phyloP scores from a whole-genome alignment of 1,139 yeast genomes.

The Pichia sp. region DNA sequence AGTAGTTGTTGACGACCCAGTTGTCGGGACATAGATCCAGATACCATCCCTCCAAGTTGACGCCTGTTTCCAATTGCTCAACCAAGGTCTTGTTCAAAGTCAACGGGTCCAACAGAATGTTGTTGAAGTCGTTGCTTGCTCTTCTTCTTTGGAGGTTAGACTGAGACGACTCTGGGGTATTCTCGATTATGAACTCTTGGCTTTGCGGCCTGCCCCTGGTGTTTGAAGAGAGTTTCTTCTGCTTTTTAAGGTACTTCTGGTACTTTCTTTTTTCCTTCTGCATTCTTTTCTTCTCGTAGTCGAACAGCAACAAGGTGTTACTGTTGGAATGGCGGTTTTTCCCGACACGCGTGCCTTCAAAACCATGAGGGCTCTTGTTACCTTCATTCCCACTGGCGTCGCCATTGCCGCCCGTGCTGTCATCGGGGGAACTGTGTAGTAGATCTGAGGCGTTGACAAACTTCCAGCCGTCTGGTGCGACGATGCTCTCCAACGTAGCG shows the following conservation, averaged over 20 bases:
- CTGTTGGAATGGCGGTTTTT: not conserved
- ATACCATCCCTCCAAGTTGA: constrained; percentile 45
- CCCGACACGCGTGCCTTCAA: not conserved
- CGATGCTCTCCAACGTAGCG: constrained; percentile 36
- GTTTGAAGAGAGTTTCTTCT: not conserved
- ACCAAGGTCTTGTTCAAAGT: constrained; percentile 7
- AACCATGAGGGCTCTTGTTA: not conserved
- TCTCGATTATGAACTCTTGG: constrained; percentile 5
- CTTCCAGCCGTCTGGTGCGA: constrained; percentile 57
- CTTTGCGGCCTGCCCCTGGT: not conserved
- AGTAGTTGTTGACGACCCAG: constrained; percentile 53
- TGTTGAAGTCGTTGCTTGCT: constrained; percentile 15
- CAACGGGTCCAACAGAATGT: constrained; percentile 14
- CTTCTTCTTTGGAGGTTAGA: constrained; percentile 10
- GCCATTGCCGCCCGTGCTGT: not conserved
- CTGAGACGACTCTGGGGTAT: constrained; percentile 3
- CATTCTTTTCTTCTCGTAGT: constrained; percentile 13
- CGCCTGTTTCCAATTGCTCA: constrained; percentile 14
- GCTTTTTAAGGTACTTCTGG: constrained; percentile 8
- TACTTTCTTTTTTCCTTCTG: constrained; percentile 11
- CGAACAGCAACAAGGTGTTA: constrained; percentile 11
- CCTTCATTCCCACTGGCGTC: not conserved
- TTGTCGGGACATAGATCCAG: constrained; percentile 53
- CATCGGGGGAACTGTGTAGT: constrained; percentile 15
- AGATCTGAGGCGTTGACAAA: constrained; percentile 34